Evolutionary conservation across 331 rosid genomes (phyloP).

Genomic region (Spiraea crenata): DNA sequence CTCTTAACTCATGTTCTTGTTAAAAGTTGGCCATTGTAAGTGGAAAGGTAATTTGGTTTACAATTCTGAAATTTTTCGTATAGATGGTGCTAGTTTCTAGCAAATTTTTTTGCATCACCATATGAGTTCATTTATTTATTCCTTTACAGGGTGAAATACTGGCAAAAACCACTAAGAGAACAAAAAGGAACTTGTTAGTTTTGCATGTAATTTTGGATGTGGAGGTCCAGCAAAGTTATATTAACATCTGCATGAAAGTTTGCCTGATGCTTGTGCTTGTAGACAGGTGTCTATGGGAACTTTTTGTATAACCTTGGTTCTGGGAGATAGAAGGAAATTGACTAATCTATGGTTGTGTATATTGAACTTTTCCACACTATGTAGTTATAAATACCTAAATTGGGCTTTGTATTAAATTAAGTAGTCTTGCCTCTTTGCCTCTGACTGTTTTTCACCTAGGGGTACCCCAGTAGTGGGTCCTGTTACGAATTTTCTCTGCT

Average conservation of each 20-base stretch:
- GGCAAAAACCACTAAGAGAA: background rate
- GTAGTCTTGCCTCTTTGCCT: background rate
- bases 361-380: background rate
- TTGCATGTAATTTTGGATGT: background rate
- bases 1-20: no score
- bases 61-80: background rate
- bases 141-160: background rate
- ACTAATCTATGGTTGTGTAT: constrained; percentile 6
- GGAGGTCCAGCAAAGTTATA: constrained; percentile 1
- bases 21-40: no score
- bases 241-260: background rate
- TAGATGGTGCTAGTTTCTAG: background rate
- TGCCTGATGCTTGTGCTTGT: background rate
- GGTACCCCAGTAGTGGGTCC: background rate
- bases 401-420: background rate
- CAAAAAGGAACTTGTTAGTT: constrained; percentile 2
- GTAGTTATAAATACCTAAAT: background rate
- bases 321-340: background rate
- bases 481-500: background rate
- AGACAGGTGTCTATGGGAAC: background rate
- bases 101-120: background rate
- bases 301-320: background rate
- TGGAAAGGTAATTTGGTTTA: no score
- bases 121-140: background rate
- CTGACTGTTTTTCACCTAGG: background rate